A percentile compares a stretch with the other conserved stretches of the same genome.
These are phyloP conservation scores for Closterium sp. DNA, from an alignment of 139 green algal genomes.

Conservation along the genomic window DNA sequence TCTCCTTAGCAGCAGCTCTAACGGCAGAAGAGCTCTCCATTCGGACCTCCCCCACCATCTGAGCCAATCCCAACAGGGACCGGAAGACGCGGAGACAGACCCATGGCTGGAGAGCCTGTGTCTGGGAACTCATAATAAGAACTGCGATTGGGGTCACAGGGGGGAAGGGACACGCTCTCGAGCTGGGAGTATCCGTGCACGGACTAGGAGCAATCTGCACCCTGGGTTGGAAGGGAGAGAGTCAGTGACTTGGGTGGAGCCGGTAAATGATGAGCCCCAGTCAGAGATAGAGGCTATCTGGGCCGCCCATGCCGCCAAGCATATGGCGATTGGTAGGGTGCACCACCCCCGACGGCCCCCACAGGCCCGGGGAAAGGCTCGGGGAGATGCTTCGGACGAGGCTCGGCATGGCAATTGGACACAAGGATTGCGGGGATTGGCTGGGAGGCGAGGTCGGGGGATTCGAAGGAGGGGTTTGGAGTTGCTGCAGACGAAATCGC, in stretches of 20 bases:
- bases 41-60: not conserved
- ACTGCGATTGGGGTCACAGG: not conserved
- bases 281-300: not conserved
- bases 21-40: not conserved
- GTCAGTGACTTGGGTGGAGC: not conserved
- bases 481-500: too few species aligned
- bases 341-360: not conserved
- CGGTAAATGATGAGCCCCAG: not conserved
- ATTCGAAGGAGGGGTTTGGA: too few species aligned
- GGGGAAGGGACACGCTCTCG: too few species aligned
- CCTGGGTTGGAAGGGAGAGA: too few species aligned
- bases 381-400: too few species aligned
- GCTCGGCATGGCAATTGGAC: too few species aligned
- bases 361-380: too few species aligned
- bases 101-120: not conserved
- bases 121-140: not conserved
- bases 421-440: too few species aligned
- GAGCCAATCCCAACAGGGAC: not conserved
- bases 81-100: not conserved
- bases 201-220: too few species aligned
- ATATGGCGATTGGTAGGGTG: not conserved
- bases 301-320: not conserved
- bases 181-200: too few species aligned
- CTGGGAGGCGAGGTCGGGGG: too few species aligned
- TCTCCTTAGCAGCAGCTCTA: too few species aligned